Percentiles rank a stretch among this genome's conserved stretches.
Conservation (phyloP, 1,284 basidiomycete species). For the Moniliella sp. region DNA sequence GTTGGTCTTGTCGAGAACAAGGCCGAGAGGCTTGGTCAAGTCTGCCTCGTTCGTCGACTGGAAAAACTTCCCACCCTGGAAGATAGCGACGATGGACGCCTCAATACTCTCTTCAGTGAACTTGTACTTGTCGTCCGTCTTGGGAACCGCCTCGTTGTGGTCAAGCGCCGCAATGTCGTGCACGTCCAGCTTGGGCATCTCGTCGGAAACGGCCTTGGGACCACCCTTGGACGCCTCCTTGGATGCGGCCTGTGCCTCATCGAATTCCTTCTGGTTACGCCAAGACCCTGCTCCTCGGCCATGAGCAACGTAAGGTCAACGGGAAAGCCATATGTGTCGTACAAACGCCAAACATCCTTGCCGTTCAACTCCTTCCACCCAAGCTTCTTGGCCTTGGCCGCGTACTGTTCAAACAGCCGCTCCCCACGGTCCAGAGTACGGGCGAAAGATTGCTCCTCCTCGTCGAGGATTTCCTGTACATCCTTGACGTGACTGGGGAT, state of each 20-base stretch:
- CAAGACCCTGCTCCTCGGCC: slow-evolving; percentile 76
- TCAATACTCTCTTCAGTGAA: slow-evolving; percentile 51
- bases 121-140: slow-evolving; percentile 79
- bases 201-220: slow-evolving; percentile 43
- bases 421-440: slow-evolving; percentile 88
- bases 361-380: slow-evolving; percentile 55
- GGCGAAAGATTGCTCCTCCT: slow-evolving; percentile 91
- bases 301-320: slow-evolving; percentile 88
- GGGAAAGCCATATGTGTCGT: slow-evolving; percentile 96
- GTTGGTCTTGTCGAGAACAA: slow-evolving; percentile 78
- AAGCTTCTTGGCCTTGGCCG: slow-evolving; percentile 47
- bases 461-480: slow-evolving; percentile 82
- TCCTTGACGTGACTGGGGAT: slow-evolving; percentile 61
- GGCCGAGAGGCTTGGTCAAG: slow-evolving; percentile 48
- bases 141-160: slow-evolving; percentile 55
- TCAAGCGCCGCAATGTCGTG: slow-evolving; percentile 78
- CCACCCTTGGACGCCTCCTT: slow-evolving; percentile 74
- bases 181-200: slow-evolving; percentile 71
- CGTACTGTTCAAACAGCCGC: slow-evolving; percentile 82
- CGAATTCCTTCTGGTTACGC: slow-evolving; percentile 74
- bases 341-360: slow-evolving; percentile 84
- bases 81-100: slow-evolving; percentile 63
- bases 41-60: slow-evolving; percentile 47
- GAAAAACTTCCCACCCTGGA: slow-evolving; percentile 58
- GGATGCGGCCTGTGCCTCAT: slow-evolving; percentile 62